Conservation (phyloP, 768 basidiomycete genomes). For the Boletus rufocinnamomeus region DNA sequence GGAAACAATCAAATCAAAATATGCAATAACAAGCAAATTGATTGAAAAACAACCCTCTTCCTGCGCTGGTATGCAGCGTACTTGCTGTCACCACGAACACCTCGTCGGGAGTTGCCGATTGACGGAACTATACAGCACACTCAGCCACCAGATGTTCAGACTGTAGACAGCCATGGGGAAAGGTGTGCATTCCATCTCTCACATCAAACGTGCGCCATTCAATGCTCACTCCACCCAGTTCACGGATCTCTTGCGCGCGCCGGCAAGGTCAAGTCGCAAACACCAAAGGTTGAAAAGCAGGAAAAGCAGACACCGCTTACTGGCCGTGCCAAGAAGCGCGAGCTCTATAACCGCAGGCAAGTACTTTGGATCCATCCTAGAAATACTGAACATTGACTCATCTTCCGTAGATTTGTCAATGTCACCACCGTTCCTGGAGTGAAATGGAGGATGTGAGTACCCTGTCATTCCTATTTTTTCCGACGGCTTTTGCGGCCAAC, state of each 20-base stretch:
- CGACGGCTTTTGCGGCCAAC: constrained; percentile 13
- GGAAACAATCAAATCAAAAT: constrained; percentile 18
- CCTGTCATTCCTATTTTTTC: constrained; percentile 45
- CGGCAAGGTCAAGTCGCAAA: constrained; percentile 98
- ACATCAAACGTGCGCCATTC: background rate
- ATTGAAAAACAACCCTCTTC: too few relatives aligned
- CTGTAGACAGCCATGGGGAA: constrained; percentile 57
- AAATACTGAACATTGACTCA: background rate
- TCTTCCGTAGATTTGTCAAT: constrained; percentile 73
- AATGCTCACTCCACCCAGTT: constrained; percentile 48
- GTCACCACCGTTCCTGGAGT: constrained; percentile 84
- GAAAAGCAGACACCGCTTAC: constrained; percentile 98
- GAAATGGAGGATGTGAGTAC: constrained; percentile 94
- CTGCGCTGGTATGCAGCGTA: too few relatives aligned
- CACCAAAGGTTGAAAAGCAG: constrained; percentile 96
- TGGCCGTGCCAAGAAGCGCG: constrained; percentile 96
- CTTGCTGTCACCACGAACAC: too few relatives aligned
- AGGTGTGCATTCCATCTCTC: constrained; percentile 42
- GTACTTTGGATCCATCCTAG: constrained; percentile 27
- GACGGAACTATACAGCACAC: constrained; percentile 45
- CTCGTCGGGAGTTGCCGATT: constrained; percentile 29
- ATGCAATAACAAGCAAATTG: too few relatives aligned
- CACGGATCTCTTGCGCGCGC: constrained; percentile 99
- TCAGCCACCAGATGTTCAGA: constrained; percentile 28
- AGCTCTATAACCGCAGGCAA: constrained; percentile 88